phyloP scores from a whole-genome alignment of 176 grass and related monocot genomes.

The Rhynchospora pubera region DNA sequence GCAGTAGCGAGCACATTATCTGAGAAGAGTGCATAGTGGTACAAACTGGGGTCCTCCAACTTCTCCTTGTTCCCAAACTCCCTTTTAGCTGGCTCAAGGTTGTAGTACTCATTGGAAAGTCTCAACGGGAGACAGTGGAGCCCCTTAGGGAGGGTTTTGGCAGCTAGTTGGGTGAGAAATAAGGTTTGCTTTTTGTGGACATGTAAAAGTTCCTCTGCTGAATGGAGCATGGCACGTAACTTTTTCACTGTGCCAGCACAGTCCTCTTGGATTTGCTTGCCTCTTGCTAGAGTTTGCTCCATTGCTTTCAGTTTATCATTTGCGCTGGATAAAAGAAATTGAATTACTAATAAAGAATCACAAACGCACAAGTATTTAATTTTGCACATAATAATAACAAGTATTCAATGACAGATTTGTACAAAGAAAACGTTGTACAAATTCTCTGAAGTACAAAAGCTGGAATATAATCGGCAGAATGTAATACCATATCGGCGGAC shows the following conservation, averaged over 20 bases:
- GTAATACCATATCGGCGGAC: not conserved
- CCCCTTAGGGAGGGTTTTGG: constrained; percentile 86
- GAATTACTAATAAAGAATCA: not conserved
- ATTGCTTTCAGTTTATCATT: constrained; percentile 72
- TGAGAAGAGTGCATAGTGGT: constrained; percentile 85
- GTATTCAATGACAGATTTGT: not conserved
- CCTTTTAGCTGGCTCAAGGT: constrained; percentile 31
- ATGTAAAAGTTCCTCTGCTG: constrained; percentile 63
- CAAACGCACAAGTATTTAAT: not conserved
- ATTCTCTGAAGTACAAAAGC: not conserved
- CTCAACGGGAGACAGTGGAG: constrained; percentile 76
- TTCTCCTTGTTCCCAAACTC: constrained; percentile 50
- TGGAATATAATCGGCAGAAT: not conserved
- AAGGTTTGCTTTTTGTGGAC: constrained; percentile 68
- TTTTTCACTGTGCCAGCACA: constrained; percentile 60
- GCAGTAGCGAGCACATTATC: constrained; percentile 79
- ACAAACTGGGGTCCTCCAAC: constrained; percentile 47
- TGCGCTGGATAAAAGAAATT: constrained; percentile 43
- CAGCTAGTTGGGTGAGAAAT: constrained; percentile 85
- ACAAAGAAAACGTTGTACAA: not conserved
- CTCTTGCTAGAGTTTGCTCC: constrained; percentile 58
- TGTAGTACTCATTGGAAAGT: constrained; percentile 60
- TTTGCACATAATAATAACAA: not conserved
- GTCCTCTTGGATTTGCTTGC: constrained; percentile 63
- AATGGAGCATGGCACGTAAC: constrained; percentile 74